phyloP scores from a whole-genome alignment of 768 basidiomycete genomes.

The Termitomyces sp. region DNA sequence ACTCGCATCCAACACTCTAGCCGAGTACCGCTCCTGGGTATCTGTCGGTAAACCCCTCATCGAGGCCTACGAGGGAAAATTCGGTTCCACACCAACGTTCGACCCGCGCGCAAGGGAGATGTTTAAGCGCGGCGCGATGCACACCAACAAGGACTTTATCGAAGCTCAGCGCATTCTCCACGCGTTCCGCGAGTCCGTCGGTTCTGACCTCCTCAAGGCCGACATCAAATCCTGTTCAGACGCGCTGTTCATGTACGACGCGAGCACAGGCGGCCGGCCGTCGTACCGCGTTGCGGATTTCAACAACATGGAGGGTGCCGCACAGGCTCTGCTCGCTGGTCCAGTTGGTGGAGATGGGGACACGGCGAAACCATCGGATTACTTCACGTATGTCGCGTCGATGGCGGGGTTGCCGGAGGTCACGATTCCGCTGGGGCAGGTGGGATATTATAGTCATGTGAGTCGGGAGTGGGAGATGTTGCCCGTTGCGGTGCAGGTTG shows the following conservation, averaged over 20 bases:
- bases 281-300: slow-evolving; percentile 32
- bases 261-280: slow-evolving; percentile 28
- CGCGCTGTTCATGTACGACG: slow-evolving; percentile 33
- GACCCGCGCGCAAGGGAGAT: slow-evolving; percentile 28
- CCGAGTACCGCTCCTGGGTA: slow-evolving; percentile 32
- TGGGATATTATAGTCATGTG: slow-evolving; percentile 29
- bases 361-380: slow-evolving; percentile 17
- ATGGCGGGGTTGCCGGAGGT: slow-evolving; percentile 35
- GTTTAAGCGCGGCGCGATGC: slow-evolving; percentile 23
- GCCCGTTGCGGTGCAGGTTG: slow-evolving; percentile 33
- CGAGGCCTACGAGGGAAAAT: slow-evolving; percentile 17
- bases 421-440: slow-evolving; percentile 34
- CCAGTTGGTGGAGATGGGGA: background rate
- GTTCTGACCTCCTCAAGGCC: slow-evolving; percentile 23
- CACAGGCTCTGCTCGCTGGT: slow-evolving; percentile 22
- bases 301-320: slow-evolving; percentile 26
- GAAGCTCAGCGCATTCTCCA: slow-evolving; percentile 22
- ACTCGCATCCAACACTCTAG: slow-evolving; percentile 26
- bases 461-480: slow-evolving; percentile 28
- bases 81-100: slow-evolving; percentile 21
- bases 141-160: slow-evolving; percentile 23
- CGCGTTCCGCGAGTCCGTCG: slow-evolving; percentile 21
- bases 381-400: slow-evolving; percentile 30
- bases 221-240: slow-evolving; percentile 29
- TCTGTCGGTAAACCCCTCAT: slow-evolving; percentile 29